Percentiles rank a stretch among this genome's conserved stretches.
phyloP scores from a whole-genome alignment of 345 rosid genomes.

The Citrus glauca region DNA sequence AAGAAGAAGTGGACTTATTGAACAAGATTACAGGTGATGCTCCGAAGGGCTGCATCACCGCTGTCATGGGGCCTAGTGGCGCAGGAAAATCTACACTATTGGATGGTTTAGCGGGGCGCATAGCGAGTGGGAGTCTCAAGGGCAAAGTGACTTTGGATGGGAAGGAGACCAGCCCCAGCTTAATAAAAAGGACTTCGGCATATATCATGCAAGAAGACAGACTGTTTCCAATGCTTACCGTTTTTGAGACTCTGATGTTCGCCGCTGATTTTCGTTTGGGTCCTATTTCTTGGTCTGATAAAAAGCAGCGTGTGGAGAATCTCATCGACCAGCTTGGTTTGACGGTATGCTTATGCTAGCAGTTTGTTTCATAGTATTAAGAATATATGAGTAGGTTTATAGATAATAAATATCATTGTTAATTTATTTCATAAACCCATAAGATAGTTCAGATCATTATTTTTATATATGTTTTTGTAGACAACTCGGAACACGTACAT shows the following conservation, averaged over 20 bases:
- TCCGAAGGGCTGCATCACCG: conserved; percentile 62
- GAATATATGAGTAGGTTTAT: no score
- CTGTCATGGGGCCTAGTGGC: conserved; percentile 75
- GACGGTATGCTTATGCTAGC: conserved; percentile 29
- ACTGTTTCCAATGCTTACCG: conserved; percentile 66
- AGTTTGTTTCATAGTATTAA: neutral
- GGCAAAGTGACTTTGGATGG: conserved; percentile 57
- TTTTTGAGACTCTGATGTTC: conserved; percentile 62
- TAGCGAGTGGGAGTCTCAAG: conserved; percentile 57
- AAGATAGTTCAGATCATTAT: no score
- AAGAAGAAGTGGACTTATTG: conserved; percentile 46
- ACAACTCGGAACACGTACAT: conserved; percentile 40
- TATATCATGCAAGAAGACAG: conserved; percentile 72
- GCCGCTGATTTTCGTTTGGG: conserved; percentile 71
- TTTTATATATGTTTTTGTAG: conserved; percentile 11
- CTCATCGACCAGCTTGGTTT: conserved; percentile 49
- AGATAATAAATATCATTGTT: no score
- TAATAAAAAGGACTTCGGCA: conserved; percentile 63
- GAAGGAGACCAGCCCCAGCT: conserved; percentile 40
- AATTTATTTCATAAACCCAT: no score
- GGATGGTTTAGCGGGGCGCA: conserved; percentile 59
- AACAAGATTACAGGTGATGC: conserved; percentile 57
- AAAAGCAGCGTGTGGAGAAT: conserved; percentile 51
- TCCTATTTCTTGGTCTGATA: conserved; percentile 30
- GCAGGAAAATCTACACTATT: conserved; percentile 67